These are phyloP conservation scores for Gracilariopsis chorda DNA, from an alignment of 23 red algal genomes.

Conservation along the genomic window DNA sequence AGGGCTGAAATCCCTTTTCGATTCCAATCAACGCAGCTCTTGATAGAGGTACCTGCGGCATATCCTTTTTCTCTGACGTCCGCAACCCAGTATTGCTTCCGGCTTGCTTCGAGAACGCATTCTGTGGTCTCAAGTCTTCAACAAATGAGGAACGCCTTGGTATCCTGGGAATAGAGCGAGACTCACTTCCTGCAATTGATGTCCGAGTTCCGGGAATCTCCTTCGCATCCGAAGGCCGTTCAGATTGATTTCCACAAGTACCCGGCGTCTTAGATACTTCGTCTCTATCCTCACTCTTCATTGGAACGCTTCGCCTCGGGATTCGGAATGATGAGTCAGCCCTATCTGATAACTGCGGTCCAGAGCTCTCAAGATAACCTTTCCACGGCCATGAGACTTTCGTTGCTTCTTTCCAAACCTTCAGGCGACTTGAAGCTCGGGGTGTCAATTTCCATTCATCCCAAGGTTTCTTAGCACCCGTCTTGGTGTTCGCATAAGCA, in stretches of 20 bases:
- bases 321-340: not conserved
- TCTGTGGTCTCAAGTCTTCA: not conserved
- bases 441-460: not conserved
- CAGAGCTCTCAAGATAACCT: too few relatives aligned
- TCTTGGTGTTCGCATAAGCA: not conserved
- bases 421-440: not conserved
- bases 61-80: not conserved
- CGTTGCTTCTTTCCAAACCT: not conserved
- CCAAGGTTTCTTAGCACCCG: not conserved
- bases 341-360: not conserved
- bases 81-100: not conserved
- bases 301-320: not conserved
- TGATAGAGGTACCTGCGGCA: not conserved
- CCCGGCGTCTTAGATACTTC: not conserved
- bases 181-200: not conserved
- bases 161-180: not conserved
- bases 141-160: not conserved
- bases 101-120: not conserved
- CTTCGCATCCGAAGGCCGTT: not conserved
- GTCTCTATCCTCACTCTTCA: not conserved
- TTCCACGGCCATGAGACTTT: not conserved
- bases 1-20: conserved; percentile 25
- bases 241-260: not conserved
- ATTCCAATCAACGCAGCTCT: not conserved
- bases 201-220: not conserved